Base-by-base conservation (phyloP, 495 filamentous ascomycete species). In the Margaritispora aquatica region DNA sequence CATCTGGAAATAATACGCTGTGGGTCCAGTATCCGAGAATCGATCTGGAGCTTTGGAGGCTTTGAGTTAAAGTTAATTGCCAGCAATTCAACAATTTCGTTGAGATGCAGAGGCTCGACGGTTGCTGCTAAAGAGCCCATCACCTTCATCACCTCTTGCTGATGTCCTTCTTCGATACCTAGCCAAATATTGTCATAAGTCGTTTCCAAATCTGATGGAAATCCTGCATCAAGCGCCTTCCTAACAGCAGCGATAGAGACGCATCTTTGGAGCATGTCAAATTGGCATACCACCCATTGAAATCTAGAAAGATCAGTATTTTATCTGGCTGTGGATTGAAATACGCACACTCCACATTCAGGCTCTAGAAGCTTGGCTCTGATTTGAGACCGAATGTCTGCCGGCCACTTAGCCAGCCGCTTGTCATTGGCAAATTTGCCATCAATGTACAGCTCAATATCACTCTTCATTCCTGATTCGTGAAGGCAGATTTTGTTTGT, bases 331-430 rank as follows among this genome's bases (percentile, higher is more conserved):
- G 19, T 48, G 21, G n/a, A 20, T n/a, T 19, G 24, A 15, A 23
- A 9, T 19, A 68, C 71, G 64, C 26, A 62, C 59, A 62, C 57
- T 48, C 59, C 59, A 22, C 29, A 64, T 9, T 73, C 74, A 46
- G 67, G 66, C 0, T 56, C 50, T 1, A 69, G 54, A 22, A 77
- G 49, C 0, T 57, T 54, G 1, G 64, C 51, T 26, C 70, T 63
- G 24, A 75, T 68, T 26, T 71, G 63, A 4, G 24, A 27, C n/a
- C 61, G 59, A 13, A 76, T 51, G 4, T 62, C 58, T 19, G 51
- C 34, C 1, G 58, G 55, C 65, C 68, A 75, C 19, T 21, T 31
- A 17, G 26, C 26, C 34, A 73, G 72, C 26, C 21, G 54, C 0
- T 27, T 24, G 41, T 61, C 59, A 36, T 61, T 53, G 13, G 41